Evolutionary conservation across 2,329 filamentous ascomycete species (phyloP).

Genomic region (Myriosclerotinia scirpicola): DNA sequence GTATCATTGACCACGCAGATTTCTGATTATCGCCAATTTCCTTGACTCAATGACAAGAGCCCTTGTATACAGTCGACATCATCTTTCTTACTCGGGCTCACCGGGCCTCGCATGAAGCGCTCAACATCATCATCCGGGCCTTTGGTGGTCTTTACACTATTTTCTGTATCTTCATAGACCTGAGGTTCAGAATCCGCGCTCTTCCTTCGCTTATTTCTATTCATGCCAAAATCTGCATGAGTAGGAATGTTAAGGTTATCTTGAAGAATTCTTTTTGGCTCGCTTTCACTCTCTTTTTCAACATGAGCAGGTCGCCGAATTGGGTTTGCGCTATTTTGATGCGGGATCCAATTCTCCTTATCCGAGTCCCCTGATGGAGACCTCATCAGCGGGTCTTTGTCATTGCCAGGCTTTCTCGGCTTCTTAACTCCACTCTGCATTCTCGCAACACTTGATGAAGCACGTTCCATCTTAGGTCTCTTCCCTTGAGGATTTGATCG

Average conservation of each 20-base stretch:
- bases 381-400: constrained; percentile 45
- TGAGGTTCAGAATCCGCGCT: constrained; percentile 41
- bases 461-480: constrained; percentile 60
- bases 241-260: constrained; percentile 34
- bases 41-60: constrained; percentile 84
- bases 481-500: constrained; percentile 47
- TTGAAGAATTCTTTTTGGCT: constrained; percentile 34
- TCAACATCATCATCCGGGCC: constrained; percentile 62
- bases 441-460: constrained; percentile 61
- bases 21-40: constrained; percentile 67
- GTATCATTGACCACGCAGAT: neutral
- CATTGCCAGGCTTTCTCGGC: constrained; percentile 33
- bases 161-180: constrained; percentile 55
- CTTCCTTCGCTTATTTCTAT: constrained; percentile 33
- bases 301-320: constrained; percentile 39
- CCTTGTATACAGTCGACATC: constrained; percentile 89
- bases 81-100: constrained; percentile 69
- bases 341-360: constrained; percentile 85
- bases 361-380: constrained; percentile 73
- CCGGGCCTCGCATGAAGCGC: constrained; percentile 67
- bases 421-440: constrained; percentile 50
- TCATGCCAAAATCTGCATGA: constrained; percentile 34
- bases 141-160: constrained; percentile 24
- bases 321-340: constrained; percentile 49
- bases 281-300: constrained; percentile 30